Base-by-base conservation (phyloP, 805 yeast genomes). In the Zygosaccharomyces rouxii region DNA sequence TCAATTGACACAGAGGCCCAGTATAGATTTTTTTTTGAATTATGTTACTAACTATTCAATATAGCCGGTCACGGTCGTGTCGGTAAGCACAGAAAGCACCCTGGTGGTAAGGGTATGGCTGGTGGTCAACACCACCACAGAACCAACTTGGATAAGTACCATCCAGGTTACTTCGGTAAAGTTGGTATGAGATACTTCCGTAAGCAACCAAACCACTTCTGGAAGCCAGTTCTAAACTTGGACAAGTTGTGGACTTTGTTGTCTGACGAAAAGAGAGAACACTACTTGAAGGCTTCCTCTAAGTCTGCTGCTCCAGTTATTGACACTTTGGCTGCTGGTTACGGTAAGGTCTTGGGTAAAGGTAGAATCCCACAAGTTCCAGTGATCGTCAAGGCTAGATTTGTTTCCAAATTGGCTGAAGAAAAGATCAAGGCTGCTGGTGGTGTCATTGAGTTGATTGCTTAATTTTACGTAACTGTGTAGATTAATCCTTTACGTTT, bases 101-200 rank as follows among this genome's bases (percentile, higher is more conserved):
- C 99, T 65, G 99, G 99, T 94, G 99, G 99, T 81, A 90, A 98
- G 81, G 99, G 99, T 94, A 92, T 80, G 90, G 99, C 99, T 75
- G 99, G 99, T 92, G 99, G 99, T 89, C 92, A 82, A 80, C 98
- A 92, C 79, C 99, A 94, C 80, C 99, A 94, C 97, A 89, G 99
- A 84, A 90, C 94, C 77, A 94, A 94, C 84, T 78, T 94, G 81
- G 99, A 94, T 78, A 94, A 92, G 80, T 94, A 87, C 96, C 99
- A 94, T 79, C 99, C 99, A 72, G 99, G 99, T 89, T 94, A 94
- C 92, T 94, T 94, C 81, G 99, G 99, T 87, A 95, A 94, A 83
- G 98, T 94, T 75, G 99, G 99, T 90, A 92, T 92, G 97, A 89
- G 99, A 86, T 85, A 86, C 85, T 92, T 84, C 96, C 97, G 89